phyloP scores from a whole-genome alignment of 306 rosid genomes.

The Erythrophleum fordii region DNA sequence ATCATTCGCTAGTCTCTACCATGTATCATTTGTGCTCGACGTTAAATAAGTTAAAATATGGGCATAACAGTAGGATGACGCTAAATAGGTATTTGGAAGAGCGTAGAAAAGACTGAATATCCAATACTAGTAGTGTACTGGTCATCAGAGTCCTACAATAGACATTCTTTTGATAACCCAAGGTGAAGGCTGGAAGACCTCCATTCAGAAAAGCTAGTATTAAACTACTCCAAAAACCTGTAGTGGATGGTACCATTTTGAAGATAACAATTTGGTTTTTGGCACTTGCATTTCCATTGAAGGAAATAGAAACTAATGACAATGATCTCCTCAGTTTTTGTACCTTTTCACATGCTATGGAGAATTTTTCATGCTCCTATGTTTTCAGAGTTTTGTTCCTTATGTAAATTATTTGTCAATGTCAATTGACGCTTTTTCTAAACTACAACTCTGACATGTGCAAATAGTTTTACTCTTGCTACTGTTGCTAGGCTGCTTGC shows the following conservation, averaged over 20 bases:
- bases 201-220: conserved; percentile 9
- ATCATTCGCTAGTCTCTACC: not conserved
- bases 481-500: not conserved
- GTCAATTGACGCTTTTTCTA: not conserved
- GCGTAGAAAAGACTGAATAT: conserved; percentile 7
- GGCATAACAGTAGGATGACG: conserved; percentile 7
- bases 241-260: not conserved
- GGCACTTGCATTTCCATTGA: conserved; percentile 19
- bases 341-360: conserved; percentile 5
- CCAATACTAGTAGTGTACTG: conserved; percentile 9
- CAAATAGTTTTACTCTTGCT: not conserved
- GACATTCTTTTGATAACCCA: not conserved
- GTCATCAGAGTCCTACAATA: conserved; percentile 5
- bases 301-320: not conserved
- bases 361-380: conserved; percentile 20
- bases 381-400: not conserved
- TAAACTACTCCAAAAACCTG: not conserved
- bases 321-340: conserved; percentile 29
- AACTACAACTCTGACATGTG: not conserved
- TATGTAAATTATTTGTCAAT: not conserved
- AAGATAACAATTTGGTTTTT: conserved; percentile 1
- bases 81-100: conserved; percentile 11
- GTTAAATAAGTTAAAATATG: conserved; percentile 29
- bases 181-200: conserved; percentile 25
- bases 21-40: not conserved